Evolutionary conservation across 2,329 filamentous ascomycete genomes (phyloP).

Genomic region (Aspergillus novofumigatus): DNA sequence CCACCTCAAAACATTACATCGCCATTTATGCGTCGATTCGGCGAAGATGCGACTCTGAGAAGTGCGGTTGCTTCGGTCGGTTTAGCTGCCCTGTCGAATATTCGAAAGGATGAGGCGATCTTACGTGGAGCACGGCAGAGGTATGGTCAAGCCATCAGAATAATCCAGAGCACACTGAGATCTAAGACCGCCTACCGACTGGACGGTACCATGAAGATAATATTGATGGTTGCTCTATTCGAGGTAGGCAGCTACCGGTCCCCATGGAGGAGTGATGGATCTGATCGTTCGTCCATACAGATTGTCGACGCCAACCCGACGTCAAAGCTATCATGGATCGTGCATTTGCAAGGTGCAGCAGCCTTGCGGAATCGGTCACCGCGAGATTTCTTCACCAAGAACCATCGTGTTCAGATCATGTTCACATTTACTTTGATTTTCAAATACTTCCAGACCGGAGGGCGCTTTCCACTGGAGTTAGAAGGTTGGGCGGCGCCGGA

Average conservation of each 20-base stretch:
- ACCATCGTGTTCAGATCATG: too few species aligned
- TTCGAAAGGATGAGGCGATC: constrained; percentile 15
- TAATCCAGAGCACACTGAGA: constrained; percentile 8
- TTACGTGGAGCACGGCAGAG: constrained; percentile 16
- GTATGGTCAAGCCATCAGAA: constrained; percentile 16
- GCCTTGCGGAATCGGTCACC: constrained; percentile 14
- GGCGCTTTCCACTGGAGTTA: constrained; percentile 8
- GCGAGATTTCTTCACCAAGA: neutral
- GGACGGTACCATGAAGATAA: constrained; percentile 9
- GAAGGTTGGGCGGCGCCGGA: constrained; percentile 10
- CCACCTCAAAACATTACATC: neutral
- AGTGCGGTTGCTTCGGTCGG: constrained; percentile 22
- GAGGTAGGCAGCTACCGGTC: constrained; percentile 13
- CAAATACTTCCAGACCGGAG: constrained; percentile 15
- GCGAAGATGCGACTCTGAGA: constrained; percentile 11
- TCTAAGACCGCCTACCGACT: neutral
- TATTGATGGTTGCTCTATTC: constrained; percentile 19
- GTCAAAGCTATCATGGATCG: constrained; percentile 13
- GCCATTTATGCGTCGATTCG: constrained; percentile 3
- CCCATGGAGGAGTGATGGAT: neutral
- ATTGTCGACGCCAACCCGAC: constrained; percentile 18
- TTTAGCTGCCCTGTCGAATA: constrained; percentile 22
- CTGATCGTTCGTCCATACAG: constrained; percentile 4
- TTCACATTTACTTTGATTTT: constrained; percentile 11
- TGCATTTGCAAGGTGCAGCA: constrained; percentile 19